A percentile compares a stretch with the other conserved stretches of the same genome.
These are phyloP conservation scores for Paecilomyces dactylethromorphus DNA, from an alignment of 2,329 filamentous ascomycete species.

Conservation along the genomic window DNA sequence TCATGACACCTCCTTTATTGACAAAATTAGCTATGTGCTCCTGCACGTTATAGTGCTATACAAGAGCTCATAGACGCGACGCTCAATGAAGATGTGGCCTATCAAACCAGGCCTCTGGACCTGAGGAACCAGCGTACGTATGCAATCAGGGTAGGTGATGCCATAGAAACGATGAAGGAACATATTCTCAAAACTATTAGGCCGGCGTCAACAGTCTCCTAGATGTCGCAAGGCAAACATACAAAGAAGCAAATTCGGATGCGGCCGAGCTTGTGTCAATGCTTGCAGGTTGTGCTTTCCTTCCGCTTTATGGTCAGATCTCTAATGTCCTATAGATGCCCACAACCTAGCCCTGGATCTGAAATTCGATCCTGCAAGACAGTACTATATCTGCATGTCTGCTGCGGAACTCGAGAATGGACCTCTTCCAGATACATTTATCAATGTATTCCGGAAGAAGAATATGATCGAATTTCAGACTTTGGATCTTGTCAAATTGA, in stretches of 20 bases:
- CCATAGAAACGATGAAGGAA: neutral
- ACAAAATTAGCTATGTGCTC: conserved; percentile 52
- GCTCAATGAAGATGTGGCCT: conserved; percentile 76
- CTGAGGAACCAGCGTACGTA: conserved; percentile 85
- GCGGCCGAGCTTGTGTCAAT: conserved; percentile 63
- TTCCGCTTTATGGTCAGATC: neutral
- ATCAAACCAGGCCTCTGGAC: conserved; percentile 72
- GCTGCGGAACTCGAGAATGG: conserved; percentile 56
- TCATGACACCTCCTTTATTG: neutral
- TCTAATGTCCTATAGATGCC: conserved; percentile 39
- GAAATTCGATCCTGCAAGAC: conserved; percentile 68
- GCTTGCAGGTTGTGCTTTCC: conserved; percentile 51
- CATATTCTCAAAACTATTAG: conserved; percentile 31
- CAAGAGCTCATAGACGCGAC: conserved; percentile 59
- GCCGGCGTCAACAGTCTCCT: conserved; percentile 77
- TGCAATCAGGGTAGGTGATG: conserved; percentile 57
- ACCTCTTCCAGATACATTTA: conserved; percentile 60
- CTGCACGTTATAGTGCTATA: conserved; percentile 55
- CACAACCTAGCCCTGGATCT: conserved; percentile 58
- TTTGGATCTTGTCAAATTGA: conserved; percentile 73
- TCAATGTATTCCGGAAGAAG: conserved; percentile 69
- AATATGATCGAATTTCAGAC: conserved; percentile 84
- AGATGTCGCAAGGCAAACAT: conserved; percentile 81
- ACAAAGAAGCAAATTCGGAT: conserved; percentile 80
- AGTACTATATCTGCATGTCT: conserved; percentile 70